Evolutionary conservation across 495 filamentous ascomycete species (phyloP), one percentile per base, ranked within the genome.

Genomic region (Penicillium lagena): DNA sequence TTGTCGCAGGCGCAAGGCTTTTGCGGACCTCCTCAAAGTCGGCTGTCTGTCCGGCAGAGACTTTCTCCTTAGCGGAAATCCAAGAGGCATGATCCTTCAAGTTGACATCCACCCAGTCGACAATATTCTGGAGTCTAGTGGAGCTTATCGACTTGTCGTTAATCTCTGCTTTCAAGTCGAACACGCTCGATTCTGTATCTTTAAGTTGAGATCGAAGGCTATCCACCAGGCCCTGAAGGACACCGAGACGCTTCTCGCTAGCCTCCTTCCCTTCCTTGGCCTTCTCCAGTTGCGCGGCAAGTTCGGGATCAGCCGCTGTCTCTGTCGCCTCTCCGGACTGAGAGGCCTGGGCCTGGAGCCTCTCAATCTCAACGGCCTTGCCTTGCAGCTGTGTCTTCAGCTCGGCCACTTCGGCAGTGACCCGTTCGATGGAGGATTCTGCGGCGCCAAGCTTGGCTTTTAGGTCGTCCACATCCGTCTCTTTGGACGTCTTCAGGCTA

Each of bases 371-470:
- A 2, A 71, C 66, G 39, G 78, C 73, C 27, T 80, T 69, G 10
- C 71, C 71, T 49, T 78, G 73, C 15, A 86, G 50, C 7, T 77
- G 74, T 17, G 63, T 66, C 42, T 78, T 75, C 3, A 86, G 62
- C 32, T 77, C 67, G 32, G 73, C 64, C 1, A 72, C 71, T 15
- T 81, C 68, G 0, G 62, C 55, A 6, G 65, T 56, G 4, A 75
- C 69, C 38, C 76, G 71, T 17, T 62, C 49, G 28, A 78, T 62
- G 29, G 68, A 60, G 1, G 66, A 66, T 44, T 79, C 72, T 2
- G 70, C 62, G 7, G 57, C 43, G 1, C 49, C 55, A 12, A 77
- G 54, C 39, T 73, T 74, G 2, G 52, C 45, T 29, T 66, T 68
- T 22, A 75, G 49, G 9, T 58, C 63, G 12, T 69, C 57, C n/a